A percentile compares a stretch with the other conserved stretches of the same genome.
Evolutionary conservation across 2,329 filamentous ascomycete genomes (phyloP).

Genomic region (Trichoderma polysporum): DNA sequence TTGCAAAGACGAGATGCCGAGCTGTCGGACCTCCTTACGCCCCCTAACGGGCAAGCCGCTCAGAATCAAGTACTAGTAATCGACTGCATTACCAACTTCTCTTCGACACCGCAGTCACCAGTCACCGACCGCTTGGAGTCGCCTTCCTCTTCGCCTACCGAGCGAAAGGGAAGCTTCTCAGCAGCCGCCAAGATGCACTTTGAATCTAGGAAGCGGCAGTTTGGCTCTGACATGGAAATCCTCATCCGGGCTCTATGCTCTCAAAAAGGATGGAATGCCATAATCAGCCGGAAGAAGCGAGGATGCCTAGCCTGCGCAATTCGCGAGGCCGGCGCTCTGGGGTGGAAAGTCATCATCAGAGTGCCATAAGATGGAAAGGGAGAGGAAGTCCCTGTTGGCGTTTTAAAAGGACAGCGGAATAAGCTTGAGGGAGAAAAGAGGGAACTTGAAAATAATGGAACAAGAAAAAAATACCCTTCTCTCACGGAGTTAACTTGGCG

Average conservation of each 20-base stretch:
- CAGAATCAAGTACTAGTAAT: conserved; percentile 54
- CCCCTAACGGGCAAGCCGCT: conserved; percentile 33
- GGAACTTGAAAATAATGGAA: background rate
- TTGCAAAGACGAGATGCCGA: conserved; percentile 47
- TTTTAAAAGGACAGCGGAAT: background rate
- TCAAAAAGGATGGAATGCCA: conserved; percentile 70
- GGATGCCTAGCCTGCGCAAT: conserved; percentile 74
- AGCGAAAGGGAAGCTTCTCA: conserved; percentile 40
- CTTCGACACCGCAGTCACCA: conserved; percentile 49
- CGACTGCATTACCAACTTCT: conserved; percentile 60
- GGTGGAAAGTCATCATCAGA: conserved; percentile 65
- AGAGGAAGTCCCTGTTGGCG: background rate
- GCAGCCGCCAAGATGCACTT: conserved; percentile 55
- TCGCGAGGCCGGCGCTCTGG: conserved; percentile 69
- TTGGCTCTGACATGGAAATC: conserved; percentile 66
- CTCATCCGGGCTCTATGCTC: conserved; percentile 72
- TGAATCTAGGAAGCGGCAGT: conserved; percentile 56
- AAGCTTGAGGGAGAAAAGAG: background rate
- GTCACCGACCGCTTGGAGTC: conserved; percentile 40
- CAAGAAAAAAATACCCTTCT: conserved; percentile 11
- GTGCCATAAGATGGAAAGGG: conserved; percentile 44
- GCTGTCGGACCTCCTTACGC: conserved; percentile 47
- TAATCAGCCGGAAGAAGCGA: conserved; percentile 65
- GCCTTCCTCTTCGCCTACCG: conserved; percentile 31
- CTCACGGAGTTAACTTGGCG: conserved; percentile 6